phyloP scores from a whole-genome alignment of 495 filamentous ascomycete genomes.

The Penicillium paxilli region DNA sequence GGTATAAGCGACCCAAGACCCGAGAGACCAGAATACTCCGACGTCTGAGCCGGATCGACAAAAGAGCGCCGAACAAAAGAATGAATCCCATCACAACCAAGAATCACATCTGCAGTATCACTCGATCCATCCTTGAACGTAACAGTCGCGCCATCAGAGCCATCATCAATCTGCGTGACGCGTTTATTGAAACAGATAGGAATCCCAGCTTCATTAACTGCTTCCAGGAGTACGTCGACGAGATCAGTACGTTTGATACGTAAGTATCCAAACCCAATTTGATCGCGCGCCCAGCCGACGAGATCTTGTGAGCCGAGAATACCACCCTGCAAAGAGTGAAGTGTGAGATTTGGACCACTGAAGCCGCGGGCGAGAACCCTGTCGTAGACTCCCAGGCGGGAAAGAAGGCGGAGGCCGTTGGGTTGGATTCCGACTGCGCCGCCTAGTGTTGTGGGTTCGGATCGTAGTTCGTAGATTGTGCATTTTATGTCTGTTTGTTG shows the following conservation, averaged over 20 bases:
- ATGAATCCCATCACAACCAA: slow-evolving; percentile 61
- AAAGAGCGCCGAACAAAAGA: slow-evolving; percentile 33
- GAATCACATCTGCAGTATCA: slow-evolving; percentile 47
- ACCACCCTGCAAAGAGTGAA: slow-evolving; percentile 31
- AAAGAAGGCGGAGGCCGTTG: slow-evolving; percentile 49
- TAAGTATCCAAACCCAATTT: slow-evolving; percentile 36
- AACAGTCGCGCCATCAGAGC: slow-evolving; percentile 14
- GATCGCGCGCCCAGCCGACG: slow-evolving; percentile 13
- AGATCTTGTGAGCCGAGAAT: slow-evolving; percentile 23
- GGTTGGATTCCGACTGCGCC: slow-evolving; percentile 47
- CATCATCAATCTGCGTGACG: slow-evolving; percentile 17
- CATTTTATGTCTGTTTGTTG: slow-evolving; percentile 26
- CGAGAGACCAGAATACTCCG: slow-evolving; percentile 35
- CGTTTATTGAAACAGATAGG: slow-evolving; percentile 23
- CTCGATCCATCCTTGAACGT: slow-evolving; percentile 29
- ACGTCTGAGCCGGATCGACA: slow-evolving; percentile 26
- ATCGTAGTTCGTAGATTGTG: slow-evolving; percentile 32
- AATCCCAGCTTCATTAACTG: slow-evolving; percentile 20
- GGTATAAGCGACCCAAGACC: slow-evolving; percentile 47
- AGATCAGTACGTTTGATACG: slow-evolving; percentile 33
- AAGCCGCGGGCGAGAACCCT: slow-evolving; percentile 25
- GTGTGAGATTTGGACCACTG: slow-evolving; percentile 18
- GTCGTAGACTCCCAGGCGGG: slow-evolving; percentile 36
- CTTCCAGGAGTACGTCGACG: slow-evolving; percentile 26
- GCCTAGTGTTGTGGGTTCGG: slow-evolving; percentile 40